Base-by-base conservation (phyloP, 345 rosid species). In the Limnanthes douglasii region DNA sequence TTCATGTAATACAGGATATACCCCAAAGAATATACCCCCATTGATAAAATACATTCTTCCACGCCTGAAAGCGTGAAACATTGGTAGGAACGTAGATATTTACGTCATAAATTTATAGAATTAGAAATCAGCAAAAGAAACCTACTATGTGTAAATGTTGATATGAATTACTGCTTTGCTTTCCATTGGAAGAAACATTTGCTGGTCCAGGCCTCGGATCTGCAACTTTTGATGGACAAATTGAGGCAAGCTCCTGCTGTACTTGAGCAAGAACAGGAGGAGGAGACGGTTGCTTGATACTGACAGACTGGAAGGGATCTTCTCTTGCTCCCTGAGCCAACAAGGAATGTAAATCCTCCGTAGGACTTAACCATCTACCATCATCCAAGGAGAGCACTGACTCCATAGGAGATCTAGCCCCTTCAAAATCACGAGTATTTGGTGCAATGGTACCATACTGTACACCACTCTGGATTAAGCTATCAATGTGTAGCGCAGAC, bases 141-240 rank as follows among this genome's bases (percentile, higher is more conserved):
- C 88, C 41, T 60, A 90, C 98, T 34, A 90, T 77, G 55, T 90
- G 96, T 46, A 90, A 56, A 60, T 77, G 78, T 52, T 84, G 93
- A 47, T 61, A 80, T 6, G 92, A 49, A 50, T 55, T 71, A 33
- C 74, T 47, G 60, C 63, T 63, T 10, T 60, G 53, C 32, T 52
- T 38, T 21, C 28, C 76, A 51, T 72, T 72, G 54, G 56, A 60
- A 45, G 66, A 60, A 63, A 73, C 50, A 47, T 75, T 64, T 45
- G 88, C 84, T 34, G 85, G 96, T 51, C 98, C 98, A 50, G 98
- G 98, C 64, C 98, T 80, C 38, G 96, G 98, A 61, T 90, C 98
- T 29, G 98, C 98, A 43, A 90, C 96, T 69, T 59, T 83, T 25
- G 96, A 84, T 24, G 98, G 88, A 53, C 72, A 69, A 28, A 90